Base-by-base conservation (phyloP, 441 rosid species). In the Capsella rubella region DNA sequence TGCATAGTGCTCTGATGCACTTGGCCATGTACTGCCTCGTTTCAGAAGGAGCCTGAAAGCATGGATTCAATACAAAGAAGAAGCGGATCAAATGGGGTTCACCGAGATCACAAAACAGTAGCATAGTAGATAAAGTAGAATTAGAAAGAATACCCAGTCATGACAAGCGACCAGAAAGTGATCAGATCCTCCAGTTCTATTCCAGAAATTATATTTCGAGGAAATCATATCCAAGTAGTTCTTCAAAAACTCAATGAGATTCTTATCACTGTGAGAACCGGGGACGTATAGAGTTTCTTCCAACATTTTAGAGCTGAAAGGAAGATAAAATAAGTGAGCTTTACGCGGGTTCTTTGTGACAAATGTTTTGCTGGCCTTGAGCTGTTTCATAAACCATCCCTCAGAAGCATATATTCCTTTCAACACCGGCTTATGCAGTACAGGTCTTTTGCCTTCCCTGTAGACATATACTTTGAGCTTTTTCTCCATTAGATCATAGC, bases 151-250 rank as follows among this genome's bases (percentile, higher is more conserved):
- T 84, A 91, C 98, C 98, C 96, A 94, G 75, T 94, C 98, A 71
- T 94, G 98, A 82, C 97, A 94, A 83, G 98, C 96, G n/a, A 84
- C 97, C 0, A 94, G 88, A 67, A 94, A 94, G 79, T 94, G 98
- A 80, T 94, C 98, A 8, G 90, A 84, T 67, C 98, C 97, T 56
- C 74, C 86, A 27, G 97, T 91, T 83, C 87, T 84, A 71, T 90
- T 94, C 98, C 98, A 94, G 86, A 84, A 91, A 64, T 76, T 79
- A 81, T 94, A 82, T 77, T 84, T 91, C 32, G 86, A 82, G 9
- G 88, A 75, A 43, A 94, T 82, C 80, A 75, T 45, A 75, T 86
- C 89, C 78, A 87, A 69, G 50, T 91, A 91, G 57, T 61, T 79
- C 82, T 82, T 86, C 81, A 93, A 73, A 71, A 80, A 86, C 54